phyloP scores from a whole-genome alignment of 345 rosid genomes.

The Gossypium australe region DNA sequence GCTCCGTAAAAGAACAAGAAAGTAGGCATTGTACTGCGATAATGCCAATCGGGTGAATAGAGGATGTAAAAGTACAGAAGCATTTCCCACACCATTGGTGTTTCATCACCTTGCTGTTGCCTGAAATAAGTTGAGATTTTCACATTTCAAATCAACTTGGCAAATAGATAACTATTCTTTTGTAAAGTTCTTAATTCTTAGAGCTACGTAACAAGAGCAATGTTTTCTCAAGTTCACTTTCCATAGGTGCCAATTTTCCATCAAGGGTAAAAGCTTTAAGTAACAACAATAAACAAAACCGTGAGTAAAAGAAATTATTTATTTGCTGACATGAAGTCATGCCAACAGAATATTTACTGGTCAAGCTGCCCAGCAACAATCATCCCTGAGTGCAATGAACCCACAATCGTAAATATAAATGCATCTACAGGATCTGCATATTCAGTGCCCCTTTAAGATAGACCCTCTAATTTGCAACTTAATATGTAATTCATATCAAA shows the following conservation, averaged over 20 bases:
- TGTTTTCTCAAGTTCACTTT: slow-evolving; percentile 5
- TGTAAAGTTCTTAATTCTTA: not conserved
- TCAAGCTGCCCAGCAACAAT: not conserved
- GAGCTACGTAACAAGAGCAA: not conserved
- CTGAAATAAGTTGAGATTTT: slow-evolving; percentile 28
- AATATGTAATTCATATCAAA: not conserved
- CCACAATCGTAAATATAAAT: not conserved
- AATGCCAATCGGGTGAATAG: slow-evolving; percentile 99
- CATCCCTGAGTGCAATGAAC: not conserved
- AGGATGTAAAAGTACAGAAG: slow-evolving; percentile 92
- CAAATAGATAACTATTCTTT: not conserved
- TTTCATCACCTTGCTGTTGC: slow-evolving; percentile 97
- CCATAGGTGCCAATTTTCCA: not conserved
- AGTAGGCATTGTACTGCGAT: slow-evolving; percentile 90
- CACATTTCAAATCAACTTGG: slow-evolving; percentile 1
- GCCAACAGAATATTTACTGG: not conserved
- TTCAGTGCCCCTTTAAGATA: not conserved
- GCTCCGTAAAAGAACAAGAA: slow-evolving; percentile 86
- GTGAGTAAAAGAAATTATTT: not conserved
- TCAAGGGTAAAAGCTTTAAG: not conserved
- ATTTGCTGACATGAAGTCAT: not conserved
- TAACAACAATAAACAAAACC: not conserved
- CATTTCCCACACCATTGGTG: slow-evolving; percentile 99
- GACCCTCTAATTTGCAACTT: not conserved
- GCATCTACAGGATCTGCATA: not conserved